These are phyloP conservation scores for Candida palmyrensis DNA, from an alignment of 805 yeast genomes.

Conservation along the genomic window DNA sequence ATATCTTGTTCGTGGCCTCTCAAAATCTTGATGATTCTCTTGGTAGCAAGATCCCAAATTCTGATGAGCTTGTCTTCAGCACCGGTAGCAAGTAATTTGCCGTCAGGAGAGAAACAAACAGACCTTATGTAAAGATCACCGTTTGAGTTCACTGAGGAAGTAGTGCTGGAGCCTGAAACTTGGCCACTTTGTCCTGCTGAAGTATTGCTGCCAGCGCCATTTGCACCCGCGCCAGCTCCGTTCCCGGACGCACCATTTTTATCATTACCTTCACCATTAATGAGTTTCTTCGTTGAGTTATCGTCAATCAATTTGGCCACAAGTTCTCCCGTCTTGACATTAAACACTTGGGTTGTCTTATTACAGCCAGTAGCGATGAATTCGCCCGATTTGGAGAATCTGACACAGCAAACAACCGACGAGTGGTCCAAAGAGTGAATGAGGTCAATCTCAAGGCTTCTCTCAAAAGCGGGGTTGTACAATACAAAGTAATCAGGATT, in stretches of 20 bases:
- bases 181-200: too few species aligned
- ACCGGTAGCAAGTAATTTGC: constrained; percentile 87
- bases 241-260: constrained; percentile 30
- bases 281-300: constrained; percentile 32
- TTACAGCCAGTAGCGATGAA: constrained; percentile 96
- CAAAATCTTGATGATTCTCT: constrained; percentile 79
- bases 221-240: constrained; percentile 16
- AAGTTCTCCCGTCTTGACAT: constrained; percentile 85
- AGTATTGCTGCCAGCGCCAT: too few species aligned
- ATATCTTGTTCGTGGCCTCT: constrained; percentile 97
- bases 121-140: constrained; percentile 91
- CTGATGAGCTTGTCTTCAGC: constrained; percentile 87
- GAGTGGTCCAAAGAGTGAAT: constrained; percentile 89
- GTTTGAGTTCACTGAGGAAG: constrained; percentile 45
- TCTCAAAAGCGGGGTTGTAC: constrained; percentile 76
- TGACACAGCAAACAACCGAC: constrained; percentile 94
- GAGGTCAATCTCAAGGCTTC: constrained; percentile 73
- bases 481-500: constrained; percentile 81
- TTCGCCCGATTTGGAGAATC: constrained; percentile 88
- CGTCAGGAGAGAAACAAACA: constrained; percentile 94
- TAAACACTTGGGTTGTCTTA: constrained; percentile 90
- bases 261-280: constrained; percentile 41
- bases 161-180: constrained; percentile 12
- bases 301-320: constrained; percentile 87
- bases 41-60: constrained; percentile 89